Conservation (phyloP, 23 red algal species). For the Chondrus crispus region DNA sequence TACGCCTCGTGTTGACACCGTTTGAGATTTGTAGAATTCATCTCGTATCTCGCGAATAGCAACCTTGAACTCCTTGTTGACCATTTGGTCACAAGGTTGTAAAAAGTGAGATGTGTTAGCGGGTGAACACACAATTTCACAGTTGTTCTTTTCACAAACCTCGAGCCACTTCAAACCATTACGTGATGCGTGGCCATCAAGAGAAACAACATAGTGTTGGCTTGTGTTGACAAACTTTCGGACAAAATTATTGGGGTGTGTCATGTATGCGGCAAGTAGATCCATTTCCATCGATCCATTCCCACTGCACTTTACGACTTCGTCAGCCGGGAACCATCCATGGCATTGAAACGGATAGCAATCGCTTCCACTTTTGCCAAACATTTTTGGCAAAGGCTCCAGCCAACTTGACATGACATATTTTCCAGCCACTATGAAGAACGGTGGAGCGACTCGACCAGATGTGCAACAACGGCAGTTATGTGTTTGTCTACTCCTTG, state of each 20-base stretch:
- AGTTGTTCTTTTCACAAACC: background rate
- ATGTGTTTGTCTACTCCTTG: background rate
- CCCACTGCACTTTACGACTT: background rate
- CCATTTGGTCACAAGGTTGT: background rate
- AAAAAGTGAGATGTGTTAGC: slow-evolving; percentile 16
- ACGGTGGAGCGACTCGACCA: background rate
- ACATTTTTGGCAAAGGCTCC: too few species aligned
- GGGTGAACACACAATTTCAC: background rate
- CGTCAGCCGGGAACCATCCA: background rate
- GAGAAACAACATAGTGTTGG: background rate
- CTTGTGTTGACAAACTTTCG: background rate
- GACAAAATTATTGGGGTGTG: background rate
- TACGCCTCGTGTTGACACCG: background rate
- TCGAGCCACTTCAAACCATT: background rate
- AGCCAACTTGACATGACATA: too few species aligned
- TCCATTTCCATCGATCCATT: background rate
- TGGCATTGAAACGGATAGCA: background rate
- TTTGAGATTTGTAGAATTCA: background rate
- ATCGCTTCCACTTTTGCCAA: too few species aligned
- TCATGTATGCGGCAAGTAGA: background rate
- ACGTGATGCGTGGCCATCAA: background rate
- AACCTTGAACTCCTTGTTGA: slow-evolving; percentile 22
- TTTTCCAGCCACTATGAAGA: background rate
- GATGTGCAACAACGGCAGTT: background rate
- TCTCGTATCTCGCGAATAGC: background rate